Percentiles rank a stretch among this genome's conserved stretches.
Evolutionary conservation across 2,329 filamentous ascomycete genomes (phyloP).

Genomic region (Penicillium italicum): DNA sequence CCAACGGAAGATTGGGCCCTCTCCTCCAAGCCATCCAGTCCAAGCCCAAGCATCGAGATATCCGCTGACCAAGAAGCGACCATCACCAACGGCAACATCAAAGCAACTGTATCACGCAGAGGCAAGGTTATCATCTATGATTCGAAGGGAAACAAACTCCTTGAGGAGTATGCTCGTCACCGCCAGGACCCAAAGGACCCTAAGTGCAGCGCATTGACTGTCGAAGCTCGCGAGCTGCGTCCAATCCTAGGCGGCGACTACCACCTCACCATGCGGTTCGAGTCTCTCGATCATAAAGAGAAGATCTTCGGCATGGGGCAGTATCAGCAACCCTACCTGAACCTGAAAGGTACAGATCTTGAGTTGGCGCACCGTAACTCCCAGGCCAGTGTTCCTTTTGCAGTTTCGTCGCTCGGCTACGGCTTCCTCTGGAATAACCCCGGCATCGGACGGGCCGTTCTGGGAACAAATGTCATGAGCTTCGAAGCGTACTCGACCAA

Average conservation of each 20-base stretch:
- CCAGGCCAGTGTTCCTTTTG: slow-evolving; percentile 63
- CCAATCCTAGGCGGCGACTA: slow-evolving; percentile 54
- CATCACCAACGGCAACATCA: slow-evolving; percentile 50
- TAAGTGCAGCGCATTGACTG: slow-evolving; percentile 56
- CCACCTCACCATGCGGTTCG: slow-evolving; percentile 57
- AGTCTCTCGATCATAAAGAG: slow-evolving; percentile 53
- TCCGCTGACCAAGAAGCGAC: slow-evolving; percentile 31
- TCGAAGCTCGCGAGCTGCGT: slow-evolving; percentile 58
- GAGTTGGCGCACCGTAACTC: slow-evolving; percentile 66
- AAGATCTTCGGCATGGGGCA: slow-evolving; percentile 68
- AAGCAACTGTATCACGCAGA: slow-evolving; percentile 44
- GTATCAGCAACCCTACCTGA: slow-evolving; percentile 62
- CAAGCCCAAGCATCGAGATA: slow-evolving; percentile 15
- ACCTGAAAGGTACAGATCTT: slow-evolving; percentile 60
- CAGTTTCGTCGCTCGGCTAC: slow-evolving; percentile 58
- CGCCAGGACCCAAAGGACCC: slow-evolving; percentile 53
- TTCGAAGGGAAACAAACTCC: slow-evolving; percentile 40
- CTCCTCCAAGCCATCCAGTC: slow-evolving; percentile 17
- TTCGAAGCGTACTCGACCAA: slow-evolving; percentile 60
- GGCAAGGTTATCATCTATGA: slow-evolving; percentile 53
- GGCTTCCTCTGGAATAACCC: slow-evolving; percentile 67
- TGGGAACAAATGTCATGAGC: slow-evolving; percentile 59
- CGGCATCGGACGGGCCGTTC: slow-evolving; percentile 56
- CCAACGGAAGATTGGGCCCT: slow-evolving; percentile 40
- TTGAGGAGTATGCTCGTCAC: slow-evolving; percentile 54